Conservation (phyloP, 345 rosid species). For the Pelargonium nanum region DNA sequence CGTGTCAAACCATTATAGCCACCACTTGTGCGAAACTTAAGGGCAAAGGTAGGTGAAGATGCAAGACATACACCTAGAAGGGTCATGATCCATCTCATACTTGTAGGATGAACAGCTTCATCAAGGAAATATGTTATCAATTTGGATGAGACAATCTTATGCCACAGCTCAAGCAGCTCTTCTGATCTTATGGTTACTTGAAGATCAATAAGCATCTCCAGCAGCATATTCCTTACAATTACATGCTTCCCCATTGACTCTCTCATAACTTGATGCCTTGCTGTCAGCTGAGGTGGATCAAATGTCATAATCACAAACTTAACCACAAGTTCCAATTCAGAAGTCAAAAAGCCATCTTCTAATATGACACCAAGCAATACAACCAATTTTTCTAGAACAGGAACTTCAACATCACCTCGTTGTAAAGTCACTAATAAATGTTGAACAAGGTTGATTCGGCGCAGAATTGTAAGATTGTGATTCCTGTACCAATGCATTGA, state of each 20-base stretch:
- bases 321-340: conserved; percentile 95
- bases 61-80: conserved; percentile 91
- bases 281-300: conserved; percentile 86
- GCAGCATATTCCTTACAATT: conserved; percentile 93
- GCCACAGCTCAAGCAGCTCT: conserved; percentile 97
- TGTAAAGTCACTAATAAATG: conserved; percentile 93
- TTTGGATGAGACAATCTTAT: conserved; percentile 95
- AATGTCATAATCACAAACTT: conserved; percentile 96
- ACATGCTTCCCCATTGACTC: conserved; percentile 97
- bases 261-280: conserved; percentile 53
- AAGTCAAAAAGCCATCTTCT: conserved; percentile 91
- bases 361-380: conserved; percentile 93
- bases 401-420: conserved; percentile 98
- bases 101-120: conserved; percentile 99
- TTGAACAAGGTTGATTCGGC: conserved; percentile 90
- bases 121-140: conserved; percentile 92
- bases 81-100: conserved; percentile 99
- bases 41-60: conserved; percentile 88
- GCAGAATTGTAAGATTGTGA: conserved; percentile 92
- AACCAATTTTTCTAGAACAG: conserved; percentile 91
- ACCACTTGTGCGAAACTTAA: conserved; percentile 88
- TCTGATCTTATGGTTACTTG: conserved; percentile 93
- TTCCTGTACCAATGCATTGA: conserved; percentile 99
- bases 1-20: conserved; percentile 85
- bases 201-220: conserved; percentile 98